Conservation (phyloP, 192 early-diverging fungal species). For the Jimgerdemannia flammicorona region DNA sequence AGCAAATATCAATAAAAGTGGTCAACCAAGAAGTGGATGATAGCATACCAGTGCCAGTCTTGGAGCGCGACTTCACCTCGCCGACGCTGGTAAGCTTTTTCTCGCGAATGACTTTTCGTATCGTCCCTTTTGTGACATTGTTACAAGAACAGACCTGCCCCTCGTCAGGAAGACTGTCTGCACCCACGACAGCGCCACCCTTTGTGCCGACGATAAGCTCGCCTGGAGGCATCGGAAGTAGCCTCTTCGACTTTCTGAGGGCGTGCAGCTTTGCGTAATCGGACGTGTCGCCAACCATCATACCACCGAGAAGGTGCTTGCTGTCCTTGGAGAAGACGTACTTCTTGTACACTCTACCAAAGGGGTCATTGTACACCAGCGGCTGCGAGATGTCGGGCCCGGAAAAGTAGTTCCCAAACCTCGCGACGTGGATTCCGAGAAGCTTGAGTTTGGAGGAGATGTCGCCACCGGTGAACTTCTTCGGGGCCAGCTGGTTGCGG, state of each 20-base stretch:
- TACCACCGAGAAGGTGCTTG: slow-evolving; percentile 62
- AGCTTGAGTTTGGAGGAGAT: slow-evolving; percentile 68
- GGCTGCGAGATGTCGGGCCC: slow-evolving; percentile 26
- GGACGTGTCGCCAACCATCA: slow-evolving; percentile 63
- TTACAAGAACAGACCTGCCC: slow-evolving; percentile 71
- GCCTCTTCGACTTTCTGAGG: slow-evolving; percentile 45
- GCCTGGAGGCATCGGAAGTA: slow-evolving; percentile 42
- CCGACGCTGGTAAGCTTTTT: slow-evolving; percentile 42
- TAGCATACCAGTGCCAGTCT: slow-evolving; percentile 20
- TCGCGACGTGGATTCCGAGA: slow-evolving; percentile 65
- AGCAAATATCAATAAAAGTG: too few relatives aligned
- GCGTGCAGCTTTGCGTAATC: slow-evolving; percentile 62
- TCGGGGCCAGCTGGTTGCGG: slow-evolving; percentile 3
- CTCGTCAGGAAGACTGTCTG: slow-evolving; percentile 47
- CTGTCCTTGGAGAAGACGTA: slow-evolving; percentile 59
- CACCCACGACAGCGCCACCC: slow-evolving; percentile 36
- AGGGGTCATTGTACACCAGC: slow-evolving; percentile 47
- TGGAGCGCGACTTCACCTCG: slow-evolving; percentile 57
- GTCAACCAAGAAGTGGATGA: background rate
- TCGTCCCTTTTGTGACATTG: slow-evolving; percentile 61
- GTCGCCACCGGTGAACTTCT: slow-evolving; percentile 48
- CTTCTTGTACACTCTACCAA: slow-evolving; percentile 56
- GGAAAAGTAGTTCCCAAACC: slow-evolving; percentile 67
- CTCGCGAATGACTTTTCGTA: slow-evolving; percentile 38
- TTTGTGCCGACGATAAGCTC: slow-evolving; percentile 52